Percentiles rank a stretch among this genome's conserved stretches.
Conservation (phyloP, 257 asterid species). For the Ehretia macrophylla region DNA sequence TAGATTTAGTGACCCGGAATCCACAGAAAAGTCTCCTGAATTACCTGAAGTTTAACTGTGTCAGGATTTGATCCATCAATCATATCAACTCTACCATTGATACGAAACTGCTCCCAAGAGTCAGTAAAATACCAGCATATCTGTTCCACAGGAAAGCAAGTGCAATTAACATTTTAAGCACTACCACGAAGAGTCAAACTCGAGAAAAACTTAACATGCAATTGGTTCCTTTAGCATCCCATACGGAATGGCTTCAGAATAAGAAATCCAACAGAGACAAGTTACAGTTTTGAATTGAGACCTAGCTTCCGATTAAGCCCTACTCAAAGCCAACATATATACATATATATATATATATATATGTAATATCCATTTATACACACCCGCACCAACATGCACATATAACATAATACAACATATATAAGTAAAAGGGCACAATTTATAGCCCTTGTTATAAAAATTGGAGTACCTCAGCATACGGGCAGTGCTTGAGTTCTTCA, state of each 20-base stretch:
- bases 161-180: not conserved
- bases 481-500: constrained; percentile 76
- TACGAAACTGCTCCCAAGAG: constrained; percentile 92
- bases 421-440: too few relatives aligned
- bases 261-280: too few relatives aligned
- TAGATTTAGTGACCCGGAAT: not conserved
- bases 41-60: constrained; percentile 63
- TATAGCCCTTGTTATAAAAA: too few relatives aligned
- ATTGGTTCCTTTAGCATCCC: not conserved
- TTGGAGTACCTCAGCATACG: constrained; percentile 70
- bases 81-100: constrained; percentile 63
- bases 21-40: not conserved
- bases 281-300: too few relatives aligned
- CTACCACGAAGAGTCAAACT: not conserved
- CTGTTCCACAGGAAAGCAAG: constrained; percentile 23
- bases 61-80: constrained; percentile 61
- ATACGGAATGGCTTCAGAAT: not conserved
- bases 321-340: too few relatives aligned
- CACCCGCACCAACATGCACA: not conserved
- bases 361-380: not conserved
- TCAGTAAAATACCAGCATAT: constrained; percentile 93
- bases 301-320: too few relatives aligned
- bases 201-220: not conserved
- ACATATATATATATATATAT: too few relatives aligned
- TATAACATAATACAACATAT: not conserved